phyloP scores from a whole-genome alignment of 2,329 filamentous ascomycete species.

The Monosporascus sp. region DNA sequence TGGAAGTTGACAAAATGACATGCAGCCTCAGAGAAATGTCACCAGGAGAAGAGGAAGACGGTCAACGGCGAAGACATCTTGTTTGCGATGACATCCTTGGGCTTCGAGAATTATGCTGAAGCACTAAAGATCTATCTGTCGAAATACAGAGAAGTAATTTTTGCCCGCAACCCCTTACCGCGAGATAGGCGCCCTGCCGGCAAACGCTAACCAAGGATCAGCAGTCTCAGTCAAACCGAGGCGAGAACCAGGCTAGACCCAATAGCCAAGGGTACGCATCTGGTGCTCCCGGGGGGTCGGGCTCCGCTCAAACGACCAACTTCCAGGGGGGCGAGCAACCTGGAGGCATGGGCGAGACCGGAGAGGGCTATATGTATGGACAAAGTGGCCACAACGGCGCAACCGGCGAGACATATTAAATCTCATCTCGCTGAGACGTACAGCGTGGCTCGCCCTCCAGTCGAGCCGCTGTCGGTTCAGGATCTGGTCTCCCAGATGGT shows the following conservation, averaged over 20 bases:
- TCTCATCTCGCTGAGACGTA: conserved; percentile 3
- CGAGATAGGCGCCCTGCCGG: conserved; percentile 2
- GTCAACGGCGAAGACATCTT: conserved; percentile 98
- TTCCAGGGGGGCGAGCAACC: conserved; percentile 41
- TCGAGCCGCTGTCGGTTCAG: conserved; percentile 3
- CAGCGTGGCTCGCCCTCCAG: conserved; percentile 1
- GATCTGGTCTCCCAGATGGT: conserved; percentile 12
- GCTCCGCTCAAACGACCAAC: conserved; percentile 5
- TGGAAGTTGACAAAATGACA: conserved; percentile 17
- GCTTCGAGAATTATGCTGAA: conserved; percentile 98
- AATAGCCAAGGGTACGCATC: conserved; percentile 47
- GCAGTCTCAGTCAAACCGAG: conserved; percentile 76
- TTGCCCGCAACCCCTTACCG: conserved; percentile 3
- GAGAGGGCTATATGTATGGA: conserved; percentile 47
- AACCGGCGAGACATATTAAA: conserved; percentile 48
- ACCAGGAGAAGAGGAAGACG: conserved; percentile 98
- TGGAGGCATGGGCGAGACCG: conserved; percentile 38
- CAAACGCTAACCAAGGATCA: conserved; percentile 33
- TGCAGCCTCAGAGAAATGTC: conserved; percentile 95
- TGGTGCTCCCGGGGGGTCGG: conserved; percentile 35
- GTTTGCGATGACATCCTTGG: conserved; percentile 97
- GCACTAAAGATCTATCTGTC: conserved; percentile 97
- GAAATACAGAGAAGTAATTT: conserved; percentile 89
- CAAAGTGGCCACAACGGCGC: conserved; percentile 55
- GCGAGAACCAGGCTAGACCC: conserved; percentile 48